Base-by-base conservation (phyloP, 2,329 filamentous ascomycete genomes). In the Neofusicoccum ribis region DNA sequence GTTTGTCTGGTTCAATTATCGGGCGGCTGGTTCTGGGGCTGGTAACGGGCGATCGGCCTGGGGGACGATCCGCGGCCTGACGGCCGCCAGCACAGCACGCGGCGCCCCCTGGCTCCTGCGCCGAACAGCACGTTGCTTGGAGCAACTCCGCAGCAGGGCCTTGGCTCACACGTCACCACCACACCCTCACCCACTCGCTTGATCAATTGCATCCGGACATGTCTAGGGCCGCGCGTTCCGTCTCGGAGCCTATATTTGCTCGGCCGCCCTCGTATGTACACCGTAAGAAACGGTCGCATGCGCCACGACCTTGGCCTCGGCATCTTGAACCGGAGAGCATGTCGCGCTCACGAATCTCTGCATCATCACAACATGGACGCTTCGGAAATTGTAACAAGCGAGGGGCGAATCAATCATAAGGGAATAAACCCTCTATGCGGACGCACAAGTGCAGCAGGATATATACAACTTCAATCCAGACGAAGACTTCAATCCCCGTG, bases 11-110 rank as follows among this genome's bases (percentile, higher is more conserved):
- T n/a, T 56, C 27, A 60, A 60, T 60, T 60, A 60, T 60, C 43
- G 43, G 56, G 56, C 56, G 56, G 56, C 56, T 60, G 56, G 56
- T 36, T 36, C 47, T 60, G 56, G 43, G 56, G 56, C 56, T 60
- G 56, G 56, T n/a, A 36, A 37, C 17, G 51, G 17, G 51, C 47
- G 54, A 47, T 60, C 43, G 41, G 27, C 31, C 31, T 37, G 15
- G 50, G 34, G 31, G 50, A 14, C 31, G 47, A 50, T 50, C 47
- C 23, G 12, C 47, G 12, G 20, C 14, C 11, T 23, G 12, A 31
- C 27, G 27, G 5, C 27, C 12, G 50, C 50, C 50, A 37, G 34
- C 50, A 11, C 50, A 52, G 50, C 50, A 47, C 56, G 56, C 56
- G 41, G 31, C 56, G n/a, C 15, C 43, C 31, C 23, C 44, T 60